These are phyloP conservation scores for Liriodendron chinense DNA, from an alignment of 164 flowering plant genomes.

Conservation along the genomic window DNA sequence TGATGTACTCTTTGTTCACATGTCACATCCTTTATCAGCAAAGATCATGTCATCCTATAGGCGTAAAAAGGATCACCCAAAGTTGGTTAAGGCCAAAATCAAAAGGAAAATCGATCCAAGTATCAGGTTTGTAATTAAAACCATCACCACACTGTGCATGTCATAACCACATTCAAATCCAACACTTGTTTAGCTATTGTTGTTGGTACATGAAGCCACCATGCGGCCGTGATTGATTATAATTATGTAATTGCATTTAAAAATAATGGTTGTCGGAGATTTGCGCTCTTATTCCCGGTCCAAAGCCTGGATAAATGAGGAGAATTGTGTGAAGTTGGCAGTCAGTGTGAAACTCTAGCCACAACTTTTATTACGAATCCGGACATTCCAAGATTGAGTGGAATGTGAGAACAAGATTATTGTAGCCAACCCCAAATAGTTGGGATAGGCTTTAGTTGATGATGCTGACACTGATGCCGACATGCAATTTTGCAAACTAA, in stretches of 20 bases:
- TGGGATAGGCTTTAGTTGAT: no score
- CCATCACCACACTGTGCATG: background rate
- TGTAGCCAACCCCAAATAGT: no score
- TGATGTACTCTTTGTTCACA: slow-evolving; percentile 38
- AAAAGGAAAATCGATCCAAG: slow-evolving; percentile 34
- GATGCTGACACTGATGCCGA: no score
- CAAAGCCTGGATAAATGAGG: background rate
- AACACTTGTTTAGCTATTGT: no score
- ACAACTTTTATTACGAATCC: no score
- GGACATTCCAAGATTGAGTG: no score
- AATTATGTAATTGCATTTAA: background rate
- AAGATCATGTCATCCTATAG: slow-evolving; percentile 23
- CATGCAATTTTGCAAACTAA: no score
- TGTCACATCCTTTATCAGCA: slow-evolving; percentile 35
- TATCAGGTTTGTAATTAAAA: slow-evolving; percentile 31
- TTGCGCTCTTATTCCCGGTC: no score
- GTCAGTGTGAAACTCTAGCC: background rate
- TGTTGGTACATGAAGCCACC: no score
- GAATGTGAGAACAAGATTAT: no score
- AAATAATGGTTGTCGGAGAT: background rate
- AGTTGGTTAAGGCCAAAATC: slow-evolving; percentile 26
- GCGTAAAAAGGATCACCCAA: slow-evolving; percentile 27
- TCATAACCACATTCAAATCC: background rate
- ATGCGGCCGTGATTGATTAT: background rate
- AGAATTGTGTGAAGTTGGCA: background rate